These are phyloP conservation scores for Alternaria arborescens DNA, from an alignment of 2,329 filamentous ascomycete species.

Conservation along the genomic window DNA sequence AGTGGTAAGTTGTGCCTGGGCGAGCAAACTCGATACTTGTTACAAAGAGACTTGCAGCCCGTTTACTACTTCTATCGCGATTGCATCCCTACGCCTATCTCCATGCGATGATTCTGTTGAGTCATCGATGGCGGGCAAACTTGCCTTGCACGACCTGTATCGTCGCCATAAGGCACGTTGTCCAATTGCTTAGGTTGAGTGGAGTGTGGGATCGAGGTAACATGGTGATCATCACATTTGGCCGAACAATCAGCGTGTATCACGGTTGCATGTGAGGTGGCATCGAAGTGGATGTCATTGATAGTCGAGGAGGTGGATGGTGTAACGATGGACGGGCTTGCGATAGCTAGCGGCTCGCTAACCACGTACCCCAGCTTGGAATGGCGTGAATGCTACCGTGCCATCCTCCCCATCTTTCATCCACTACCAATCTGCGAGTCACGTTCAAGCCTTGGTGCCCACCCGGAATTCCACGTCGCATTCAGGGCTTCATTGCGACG, in stretches of 20 bases:
- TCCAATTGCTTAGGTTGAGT: constrained; percentile 23
- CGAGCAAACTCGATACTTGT: constrained; percentile 42
- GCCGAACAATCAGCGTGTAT: constrained; percentile 22
- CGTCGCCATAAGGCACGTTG: constrained; percentile 28
- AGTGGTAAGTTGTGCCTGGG: constrained; percentile 27
- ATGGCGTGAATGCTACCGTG: constrained; percentile 47
- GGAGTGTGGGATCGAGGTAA: constrained; percentile 33
- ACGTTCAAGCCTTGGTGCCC: constrained; percentile 44
- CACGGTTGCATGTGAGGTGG: constrained; percentile 41
- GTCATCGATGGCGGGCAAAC: constrained; percentile 26
- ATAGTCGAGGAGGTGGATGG: constrained; percentile 26
- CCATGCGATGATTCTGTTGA: constrained; percentile 9
- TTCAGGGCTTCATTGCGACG: constrained; percentile 23
- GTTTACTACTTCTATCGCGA: constrained; percentile 34
- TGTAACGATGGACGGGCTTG: constrained; percentile 32
- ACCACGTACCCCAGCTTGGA: constrained; percentile 26
- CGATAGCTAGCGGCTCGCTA: constrained; percentile 35
- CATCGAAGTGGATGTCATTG: constrained; percentile 37
- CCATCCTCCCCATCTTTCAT: constrained; percentile 42
- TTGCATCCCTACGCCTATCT: constrained; percentile 8
- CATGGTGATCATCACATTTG: constrained; percentile 29
- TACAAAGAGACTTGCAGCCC: constrained; percentile 20
- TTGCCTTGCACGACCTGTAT: constrained; percentile 19
- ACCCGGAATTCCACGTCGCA: constrained; percentile 34
- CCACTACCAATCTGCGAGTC: constrained; percentile 44